A percentile compares a stretch with the other conserved stretches of the same genome.
phyloP scores from a whole-genome alignment of 208 protist species.

The Leptomonas pyrrhocoris region DNA sequence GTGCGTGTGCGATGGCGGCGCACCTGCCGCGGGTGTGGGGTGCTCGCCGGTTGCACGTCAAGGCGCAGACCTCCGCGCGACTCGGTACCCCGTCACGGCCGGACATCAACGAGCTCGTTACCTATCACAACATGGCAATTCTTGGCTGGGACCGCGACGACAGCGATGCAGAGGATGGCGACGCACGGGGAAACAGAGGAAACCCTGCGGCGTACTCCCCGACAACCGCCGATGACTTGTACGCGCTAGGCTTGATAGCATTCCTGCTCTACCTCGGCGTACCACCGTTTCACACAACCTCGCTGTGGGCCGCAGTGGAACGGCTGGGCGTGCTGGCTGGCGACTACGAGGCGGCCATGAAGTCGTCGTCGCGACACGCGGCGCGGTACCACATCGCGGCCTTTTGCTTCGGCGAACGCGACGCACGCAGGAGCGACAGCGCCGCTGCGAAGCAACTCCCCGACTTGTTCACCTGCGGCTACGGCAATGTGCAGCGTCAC shows the following conservation, averaged over 20 bases:
- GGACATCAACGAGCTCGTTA: constrained; percentile 32
- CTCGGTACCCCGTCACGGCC: constrained; percentile 20
- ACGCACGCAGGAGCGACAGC: not conserved
- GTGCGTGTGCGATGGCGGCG: constrained; percentile 28
- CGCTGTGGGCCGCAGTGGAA: constrained; percentile 43
- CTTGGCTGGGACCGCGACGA: constrained; percentile 14
- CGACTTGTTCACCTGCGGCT: constrained; percentile 16
- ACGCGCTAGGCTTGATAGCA: constrained; percentile 69
- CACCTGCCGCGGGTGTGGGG: constrained; percentile 30
- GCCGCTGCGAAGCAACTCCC: constrained; percentile 6
- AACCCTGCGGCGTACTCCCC: constrained; percentile 10
- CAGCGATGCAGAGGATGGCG: not conserved
- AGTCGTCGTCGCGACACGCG: constrained; percentile 8
- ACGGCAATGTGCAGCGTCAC: constrained; percentile 19
- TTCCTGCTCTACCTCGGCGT: constrained; percentile 57
- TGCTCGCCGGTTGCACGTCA: constrained; percentile 6
- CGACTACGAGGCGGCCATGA: constrained; percentile 28
- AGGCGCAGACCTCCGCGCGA: constrained; percentile 9
- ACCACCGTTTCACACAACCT: constrained; percentile 55
- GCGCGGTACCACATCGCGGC: constrained; percentile 24
- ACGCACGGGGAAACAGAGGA: not conserved
- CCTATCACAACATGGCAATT: constrained; percentile 30
- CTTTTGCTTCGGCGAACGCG: constrained; percentile 33
- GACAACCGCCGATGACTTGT: constrained; percentile 64
- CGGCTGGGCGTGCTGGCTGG: constrained; percentile 24